Base-by-base conservation (phyloP, 2,329 filamentous ascomycete species). In the Neonectria coccinea region DNA sequence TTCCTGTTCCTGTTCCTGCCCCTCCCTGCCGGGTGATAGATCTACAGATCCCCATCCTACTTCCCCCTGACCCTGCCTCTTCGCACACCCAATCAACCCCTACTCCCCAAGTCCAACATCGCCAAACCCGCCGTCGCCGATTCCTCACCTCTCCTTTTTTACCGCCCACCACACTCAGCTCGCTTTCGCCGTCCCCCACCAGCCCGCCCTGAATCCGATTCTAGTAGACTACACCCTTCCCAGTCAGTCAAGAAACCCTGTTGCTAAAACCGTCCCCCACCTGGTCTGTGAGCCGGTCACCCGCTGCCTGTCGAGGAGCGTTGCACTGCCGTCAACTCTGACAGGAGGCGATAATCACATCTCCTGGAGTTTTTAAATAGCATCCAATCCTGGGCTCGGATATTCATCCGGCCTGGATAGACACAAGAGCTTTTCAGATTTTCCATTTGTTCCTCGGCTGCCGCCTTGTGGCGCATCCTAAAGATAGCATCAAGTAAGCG, bases 121-220 rank as follows among this genome's bases (percentile, higher is more conserved):
- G 20, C 44, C 31, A 25, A 25, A 25, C 25, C 25, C 25, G 27
- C 14, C 25, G 25, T 45, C 36, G 18, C 44, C 18, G 50, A 10
- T 41, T 36, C 36, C 50, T 62, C 59, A 45, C 45, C 52, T 56
- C 33, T 61, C 42, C 12, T 62, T 56, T 25, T 62, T 51, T 29
- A 39, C 52, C 52, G 52, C 52, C 52, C 52, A 33, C 58, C 33
- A 12, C 58, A 50, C 42, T 55, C 22, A 7, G 8, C 31, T 51
- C 11, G 53, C 16, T 41, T 9, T 41, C 27, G 39, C 16, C 29
- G 14, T 16, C 39, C 41, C 25, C 51, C 18, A 41, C 48, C 39
- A 36, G 14, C 10, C 27, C 45, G 52, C 47, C 57, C 57, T 54
- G 29, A 41, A 41, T 31, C 25, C 29, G n/a, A 53, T 18, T 16